A percentile compares a stretch with the other conserved stretches of the same genome.
phyloP scores from a whole-genome alignment of 2,329 filamentous ascomycete genomes.

The Calonectria pseudoturangicola region DNA sequence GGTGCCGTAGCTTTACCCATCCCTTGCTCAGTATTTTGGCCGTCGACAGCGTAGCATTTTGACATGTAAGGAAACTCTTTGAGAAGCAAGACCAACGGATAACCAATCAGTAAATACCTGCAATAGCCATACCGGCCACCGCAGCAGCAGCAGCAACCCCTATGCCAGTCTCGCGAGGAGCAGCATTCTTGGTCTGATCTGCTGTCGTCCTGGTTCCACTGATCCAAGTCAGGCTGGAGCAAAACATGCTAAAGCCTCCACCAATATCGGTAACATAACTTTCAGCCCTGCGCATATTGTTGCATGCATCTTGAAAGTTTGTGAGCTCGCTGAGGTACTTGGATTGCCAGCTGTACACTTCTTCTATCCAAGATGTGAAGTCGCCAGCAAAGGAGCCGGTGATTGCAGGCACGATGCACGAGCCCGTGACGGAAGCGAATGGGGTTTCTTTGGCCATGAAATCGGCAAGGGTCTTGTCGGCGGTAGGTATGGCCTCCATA shows the following conservation, averaged over 20 bases:
- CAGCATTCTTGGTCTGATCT: not conserved
- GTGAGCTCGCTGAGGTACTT: not conserved
- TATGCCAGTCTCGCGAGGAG: not conserved
- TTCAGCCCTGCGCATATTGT: not conserved
- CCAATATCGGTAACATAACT: conserved; percentile 4
- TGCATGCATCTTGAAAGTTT: not conserved
- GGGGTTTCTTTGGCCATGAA: not conserved
- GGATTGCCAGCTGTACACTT: not conserved
- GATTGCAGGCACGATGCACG: not conserved
- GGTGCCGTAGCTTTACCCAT: too few species aligned
- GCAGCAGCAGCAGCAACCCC: not conserved
- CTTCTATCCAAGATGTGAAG: not conserved
- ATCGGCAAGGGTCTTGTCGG: not conserved
- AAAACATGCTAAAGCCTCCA: not conserved
- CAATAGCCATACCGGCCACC: not conserved
- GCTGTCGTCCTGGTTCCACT: not conserved
- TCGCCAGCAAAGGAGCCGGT: not conserved
- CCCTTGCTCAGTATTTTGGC: too few species aligned
- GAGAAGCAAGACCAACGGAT: too few species aligned
- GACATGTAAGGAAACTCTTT: too few species aligned
- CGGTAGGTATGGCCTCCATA: not conserved
- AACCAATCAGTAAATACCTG: too few species aligned
- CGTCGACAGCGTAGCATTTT: too few species aligned
- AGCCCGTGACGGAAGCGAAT: not conserved
- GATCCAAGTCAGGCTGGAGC: not conserved